Evolutionary conservation across 768 basidiomycete genomes (phyloP), one percentile per base, ranked within the genome.

Genomic region (Psilocybe sp.): DNA sequence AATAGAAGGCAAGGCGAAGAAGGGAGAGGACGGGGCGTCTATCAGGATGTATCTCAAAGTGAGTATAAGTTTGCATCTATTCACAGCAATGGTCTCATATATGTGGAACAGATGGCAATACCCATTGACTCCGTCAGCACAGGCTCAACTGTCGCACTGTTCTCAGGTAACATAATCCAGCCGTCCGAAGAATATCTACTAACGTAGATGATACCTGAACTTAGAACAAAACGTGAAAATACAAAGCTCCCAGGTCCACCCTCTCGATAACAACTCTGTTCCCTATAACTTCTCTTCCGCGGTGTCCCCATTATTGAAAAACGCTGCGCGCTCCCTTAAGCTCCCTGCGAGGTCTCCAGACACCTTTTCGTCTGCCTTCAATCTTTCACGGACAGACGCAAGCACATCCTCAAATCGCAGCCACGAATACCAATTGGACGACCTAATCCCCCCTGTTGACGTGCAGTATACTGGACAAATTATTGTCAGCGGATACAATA

Each of bases 11-110:
- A 84, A 81, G 65, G 81, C 82, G 16, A 85, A 80, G 65, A 77
- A 78, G 48, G 80, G 77, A 1, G 71, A 78, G 40, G 85, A 88
- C 59, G 84, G 81, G 35, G 86, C 80, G 33, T 70, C 79, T 14
- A 78, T 91, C 44, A 83, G 76, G 56, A 82, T 90, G 76, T 91
- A 87, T 67, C 75, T 92, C 56, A 91, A 87, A 75, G 89, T 87
- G 51, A 44, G 56, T 47, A 23, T n/a, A 7, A 44, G 33, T 28
- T 41, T n/a, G 20, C 9, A 9, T 42, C 13, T 49, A 19, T 31
- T 18, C 32, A 18, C 11, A 28, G 15, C 18, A 10, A 16, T 45
- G 46, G 41, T 48, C 49, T 31, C 23, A 43, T 40, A 41, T 38
- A 16, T 23, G 12, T 47, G 45, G 18, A 23, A 34, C 60, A 87